A percentile compares a stretch with the other conserved stretches of the same genome.
phyloP scores from a whole-genome alignment of 2,329 filamentous ascomycete genomes.

The Colletotrichum sp. region DNA sequence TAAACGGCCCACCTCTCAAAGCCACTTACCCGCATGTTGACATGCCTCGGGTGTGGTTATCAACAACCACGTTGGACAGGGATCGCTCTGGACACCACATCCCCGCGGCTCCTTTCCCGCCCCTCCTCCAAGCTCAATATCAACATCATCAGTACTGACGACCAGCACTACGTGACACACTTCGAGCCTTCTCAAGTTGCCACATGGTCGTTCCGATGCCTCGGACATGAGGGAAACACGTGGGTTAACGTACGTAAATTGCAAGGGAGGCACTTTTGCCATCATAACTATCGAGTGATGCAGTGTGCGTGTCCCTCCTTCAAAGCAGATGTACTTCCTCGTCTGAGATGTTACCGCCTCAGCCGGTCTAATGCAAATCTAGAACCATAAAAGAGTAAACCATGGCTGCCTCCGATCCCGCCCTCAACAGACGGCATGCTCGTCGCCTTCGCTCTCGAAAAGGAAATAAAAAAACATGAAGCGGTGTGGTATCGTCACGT shows the following conservation, averaged over 20 bases:
- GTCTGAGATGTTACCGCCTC: neutral
- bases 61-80: neutral
- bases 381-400: neutral
- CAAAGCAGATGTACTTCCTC: neutral
- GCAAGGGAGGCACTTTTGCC: neutral
- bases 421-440: constrained; percentile 1
- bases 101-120: neutral
- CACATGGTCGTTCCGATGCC: neutral
- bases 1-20: neutral
- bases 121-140: neutral
- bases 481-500: constrained; percentile 17
- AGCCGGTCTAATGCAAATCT: constrained; percentile 16
- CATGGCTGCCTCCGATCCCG: neutral
- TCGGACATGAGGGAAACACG: neutral
- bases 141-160: neutral
- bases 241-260: neutral
- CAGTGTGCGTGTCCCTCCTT: neutral
- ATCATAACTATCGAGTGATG: neutral
- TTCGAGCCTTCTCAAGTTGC: neutral
- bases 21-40: neutral
- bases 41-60: neutral
- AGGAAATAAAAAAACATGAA: neutral
- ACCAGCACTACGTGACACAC: neutral
- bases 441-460: constrained; percentile 19
- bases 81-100: neutral